Percentiles rank a stretch among this genome's conserved stretches.
phyloP scores from a whole-genome alignment of 371 early-diverging fungal species.

The Basidiobolus meristosporus region DNA sequence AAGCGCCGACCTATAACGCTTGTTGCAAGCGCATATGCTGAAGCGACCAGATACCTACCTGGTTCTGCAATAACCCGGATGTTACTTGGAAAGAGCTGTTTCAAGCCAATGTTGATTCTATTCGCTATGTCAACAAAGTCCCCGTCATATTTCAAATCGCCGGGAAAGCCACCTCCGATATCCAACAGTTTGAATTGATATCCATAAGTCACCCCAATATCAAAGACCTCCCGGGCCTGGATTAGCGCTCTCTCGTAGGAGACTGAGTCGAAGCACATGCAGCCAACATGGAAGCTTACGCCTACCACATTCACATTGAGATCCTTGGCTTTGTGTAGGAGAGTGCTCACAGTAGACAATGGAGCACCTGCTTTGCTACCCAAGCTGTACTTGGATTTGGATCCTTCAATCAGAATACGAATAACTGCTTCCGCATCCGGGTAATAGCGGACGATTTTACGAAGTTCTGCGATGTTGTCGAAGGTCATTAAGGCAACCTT shows the following conservation, averaged over 20 bases:
- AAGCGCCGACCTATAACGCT: constrained; percentile 84
- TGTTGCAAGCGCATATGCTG: constrained; percentile 83
- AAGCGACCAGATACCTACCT: constrained; percentile 87
- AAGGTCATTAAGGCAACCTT: constrained; percentile 88
- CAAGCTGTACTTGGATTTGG: constrained; percentile 74
- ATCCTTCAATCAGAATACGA: constrained; percentile 90
- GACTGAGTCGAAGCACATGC: constrained; percentile 77
- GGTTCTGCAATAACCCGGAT: constrained; percentile 94
- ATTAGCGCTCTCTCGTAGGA: constrained; percentile 81
- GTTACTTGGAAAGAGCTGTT: constrained; percentile 50
- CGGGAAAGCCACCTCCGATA: constrained; percentile 97
- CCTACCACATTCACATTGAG: constrained; percentile 77
- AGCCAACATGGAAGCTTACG: constrained; percentile 88
- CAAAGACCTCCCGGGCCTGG: constrained; percentile 72
- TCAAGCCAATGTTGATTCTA: constrained; percentile 57
- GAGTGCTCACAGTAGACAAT: constrained; percentile 31
- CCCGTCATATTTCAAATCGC: constrained; percentile 42
- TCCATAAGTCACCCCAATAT: constrained; percentile 54
- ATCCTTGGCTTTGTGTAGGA: constrained; percentile 59
- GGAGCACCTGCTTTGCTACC: constrained; percentile 94
- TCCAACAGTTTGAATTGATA: constrained; percentile 69
- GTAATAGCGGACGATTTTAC: constrained; percentile 66
- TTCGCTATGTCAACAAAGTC: constrained; percentile 72
- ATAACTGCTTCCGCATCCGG: constrained; percentile 76
- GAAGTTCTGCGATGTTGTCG: constrained; percentile 90